Evolutionary conservation across 1,284 basidiomycete genomes (phyloP).

Genomic region (Chondrostereum purpureum): DNA sequence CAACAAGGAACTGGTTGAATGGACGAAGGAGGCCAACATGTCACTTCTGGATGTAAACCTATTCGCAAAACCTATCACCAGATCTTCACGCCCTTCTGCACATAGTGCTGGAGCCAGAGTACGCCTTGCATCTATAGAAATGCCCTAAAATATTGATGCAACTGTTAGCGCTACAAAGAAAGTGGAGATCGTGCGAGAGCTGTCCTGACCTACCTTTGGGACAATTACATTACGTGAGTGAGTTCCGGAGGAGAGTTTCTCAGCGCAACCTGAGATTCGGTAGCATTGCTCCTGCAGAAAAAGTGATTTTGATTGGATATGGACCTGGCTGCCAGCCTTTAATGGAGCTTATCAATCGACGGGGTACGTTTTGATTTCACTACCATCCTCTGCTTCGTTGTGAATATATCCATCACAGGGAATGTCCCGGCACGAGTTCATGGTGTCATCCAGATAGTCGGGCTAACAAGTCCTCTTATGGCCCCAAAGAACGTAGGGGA

Average conservation of each 20-base stretch:
- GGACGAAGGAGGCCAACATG: constrained; percentile 63
- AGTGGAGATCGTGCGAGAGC: constrained; percentile 45
- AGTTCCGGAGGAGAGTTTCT: constrained; percentile 6
- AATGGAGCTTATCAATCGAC: constrained; percentile 64
- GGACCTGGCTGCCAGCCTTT: constrained; percentile 76
- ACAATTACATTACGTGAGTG: constrained; percentile 74
- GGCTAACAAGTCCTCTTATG: too few relatives aligned
- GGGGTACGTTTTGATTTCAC: constrained; percentile 44
- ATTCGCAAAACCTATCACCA: constrained; percentile 57
- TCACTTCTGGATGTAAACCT: constrained; percentile 87
- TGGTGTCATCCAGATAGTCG: constrained; percentile 82
- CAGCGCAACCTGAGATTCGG: constrained; percentile 1
- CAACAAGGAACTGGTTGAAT: constrained; percentile 72
- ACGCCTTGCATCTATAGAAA: too few relatives aligned
- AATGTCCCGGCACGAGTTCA: constrained; percentile 63
- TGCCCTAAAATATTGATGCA: too few relatives aligned
- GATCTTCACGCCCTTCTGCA: too few relatives aligned
- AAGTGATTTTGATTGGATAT: constrained; percentile 82
- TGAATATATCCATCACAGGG: constrained; percentile 54
- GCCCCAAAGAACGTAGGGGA: too few relatives aligned
- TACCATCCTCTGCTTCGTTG: too few relatives aligned
- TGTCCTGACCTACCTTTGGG: constrained; percentile 84
- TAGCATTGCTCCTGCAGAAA: constrained; percentile 65
- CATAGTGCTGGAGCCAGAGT: too few relatives aligned
- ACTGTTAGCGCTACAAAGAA: constrained; percentile 27